Base-by-base conservation (phyloP, 208 protist species). In the Crithidia bombi region DNA sequence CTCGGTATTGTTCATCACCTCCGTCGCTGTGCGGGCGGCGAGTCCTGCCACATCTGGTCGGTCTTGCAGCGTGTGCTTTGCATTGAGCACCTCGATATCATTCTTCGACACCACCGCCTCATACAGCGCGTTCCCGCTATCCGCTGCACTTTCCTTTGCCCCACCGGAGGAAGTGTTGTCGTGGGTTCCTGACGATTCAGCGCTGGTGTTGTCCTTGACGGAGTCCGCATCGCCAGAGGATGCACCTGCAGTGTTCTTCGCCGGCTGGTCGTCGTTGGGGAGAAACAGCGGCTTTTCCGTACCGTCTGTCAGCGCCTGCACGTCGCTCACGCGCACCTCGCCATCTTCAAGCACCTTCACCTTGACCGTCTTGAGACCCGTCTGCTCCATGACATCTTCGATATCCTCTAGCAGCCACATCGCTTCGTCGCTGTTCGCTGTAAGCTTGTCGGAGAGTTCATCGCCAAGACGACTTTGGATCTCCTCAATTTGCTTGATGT, bases 341-440 rank as follows among this genome's bases (percentile, higher is more conserved):
- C 87, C 90, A 65, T 89, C 75, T 43, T 92, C 90, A 1, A 92
- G 75, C 21, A 92, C 65, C 38, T 84, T 73, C 43, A 95, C 51
- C 62, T 83, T 82, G 32, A 95, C 85, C 25, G 90, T 95, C 57
- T 88, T 86, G 28, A 95, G 79, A 25, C 90, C 79, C 21, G 81
- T 82, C 46, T 87, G 74, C 65, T 92, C 85, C 85, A 95, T 89
- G 32, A 89, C 78, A 12, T 95, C 87, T 51, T 95, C 90, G 73
- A 95, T 95, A 65, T 95, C 90, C 74, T 95, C 86, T n/a, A 95
- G 73, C 2, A 95, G 74, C 75, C 88, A 87, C 75, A 92, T 87
- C 2, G 86, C 82, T 61, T 95, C 86, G 56, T 95, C 86, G 46
- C 75, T 85, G 41, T 84, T 83, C 7, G 84, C 75, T 5, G 86